These are phyloP conservation scores for Elaphomyces granulatus DNA, from an alignment of 495 filamentous ascomycete species.

Conservation along the genomic window DNA sequence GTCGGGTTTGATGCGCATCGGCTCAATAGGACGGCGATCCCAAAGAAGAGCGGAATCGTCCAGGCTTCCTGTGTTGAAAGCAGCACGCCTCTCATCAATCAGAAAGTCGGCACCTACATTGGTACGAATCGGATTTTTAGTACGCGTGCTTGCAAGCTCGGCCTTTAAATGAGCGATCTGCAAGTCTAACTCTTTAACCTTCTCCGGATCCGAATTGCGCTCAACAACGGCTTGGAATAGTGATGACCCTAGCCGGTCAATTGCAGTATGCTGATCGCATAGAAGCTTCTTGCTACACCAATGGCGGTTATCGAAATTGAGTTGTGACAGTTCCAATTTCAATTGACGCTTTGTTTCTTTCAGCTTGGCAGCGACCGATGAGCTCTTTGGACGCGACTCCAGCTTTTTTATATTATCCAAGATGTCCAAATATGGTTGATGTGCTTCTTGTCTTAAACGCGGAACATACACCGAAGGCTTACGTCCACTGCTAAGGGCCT, in stretches of 20 bases:
- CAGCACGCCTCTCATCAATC: slow-evolving; percentile 15
- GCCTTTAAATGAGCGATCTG: slow-evolving; percentile 10
- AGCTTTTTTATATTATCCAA: slow-evolving; percentile 7
- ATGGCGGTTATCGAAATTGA: slow-evolving; percentile 21
- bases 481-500: slow-evolving; percentile 6
- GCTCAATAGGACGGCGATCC: slow-evolving; percentile 49
- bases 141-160: neutral
- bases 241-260: slow-evolving; percentile 15
- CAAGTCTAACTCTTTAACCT: slow-evolving; percentile 19
- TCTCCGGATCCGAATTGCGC: slow-evolving; percentile 10
- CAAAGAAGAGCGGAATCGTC: slow-evolving; percentile 39
- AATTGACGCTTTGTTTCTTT: neutral
- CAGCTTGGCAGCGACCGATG: neutral
- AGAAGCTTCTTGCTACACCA: slow-evolving; percentile 15
- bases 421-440: slow-evolving; percentile 10
- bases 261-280: slow-evolving; percentile 13
- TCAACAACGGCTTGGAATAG: slow-evolving; percentile 23
- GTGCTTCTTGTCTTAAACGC: slow-evolving; percentile 8
- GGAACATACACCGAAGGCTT: slow-evolving; percentile 11
- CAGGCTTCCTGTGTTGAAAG: slow-evolving; percentile 9
- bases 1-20: slow-evolving; percentile 30
- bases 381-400: neutral
- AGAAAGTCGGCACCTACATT: neutral
- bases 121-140: neutral
- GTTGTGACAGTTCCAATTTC: slow-evolving; percentile 7